Evolutionary conservation across 1,139 yeast species (phyloP).

Genomic region (Debaryomyces singareniensis): DNA sequence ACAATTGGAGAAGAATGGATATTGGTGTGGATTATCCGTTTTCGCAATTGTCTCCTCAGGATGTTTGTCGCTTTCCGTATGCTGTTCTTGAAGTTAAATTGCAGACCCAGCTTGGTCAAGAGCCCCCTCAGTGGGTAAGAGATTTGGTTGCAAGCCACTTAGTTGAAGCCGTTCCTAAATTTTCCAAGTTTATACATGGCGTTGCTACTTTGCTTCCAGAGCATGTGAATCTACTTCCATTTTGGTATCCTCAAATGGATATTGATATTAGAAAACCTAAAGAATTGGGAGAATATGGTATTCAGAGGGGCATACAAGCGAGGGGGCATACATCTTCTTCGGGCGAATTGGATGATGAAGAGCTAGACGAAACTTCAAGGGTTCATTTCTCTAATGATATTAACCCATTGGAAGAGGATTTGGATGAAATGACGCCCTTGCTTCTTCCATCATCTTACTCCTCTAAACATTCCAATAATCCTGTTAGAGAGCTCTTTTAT

Average conservation of each 20-base stretch:
- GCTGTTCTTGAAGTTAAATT: conserved; percentile 95
- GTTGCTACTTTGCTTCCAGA: conserved; percentile 84
- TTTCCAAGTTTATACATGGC: conserved; percentile 95
- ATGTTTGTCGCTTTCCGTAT: conserved; percentile 89
- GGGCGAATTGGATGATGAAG: conserved; percentile 46
- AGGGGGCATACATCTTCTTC: conserved; percentile 32
- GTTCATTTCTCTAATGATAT: conserved; percentile 43
- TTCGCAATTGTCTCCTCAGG: conserved; percentile 73
- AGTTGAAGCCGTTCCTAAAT: conserved; percentile 97
- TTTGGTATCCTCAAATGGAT: conserved; percentile 98
- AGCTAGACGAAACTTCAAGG: conserved; percentile 30
- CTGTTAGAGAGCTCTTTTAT: conserved; percentile 26
- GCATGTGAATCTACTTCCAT: conserved; percentile 76
- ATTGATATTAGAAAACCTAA: conserved; percentile 91
- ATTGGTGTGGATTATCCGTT: conserved; percentile 98
- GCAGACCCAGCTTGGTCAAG: conserved; percentile 97
- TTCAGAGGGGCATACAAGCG: conserved; percentile 23
- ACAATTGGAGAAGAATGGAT: conserved; percentile 97
- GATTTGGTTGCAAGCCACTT: conserved; percentile 86
- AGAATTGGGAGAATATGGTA: conserved; percentile 58
- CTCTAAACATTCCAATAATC: conserved; percentile 20
- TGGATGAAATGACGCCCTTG: conserved; percentile 38
- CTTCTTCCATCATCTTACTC: conserved; percentile 34
- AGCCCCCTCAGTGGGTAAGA: conserved; percentile 96
- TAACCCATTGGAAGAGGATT: conserved; percentile 44